Percentiles rank a stretch among this genome's conserved stretches.
These are phyloP conservation scores for Aureobasidium mangrovei DNA, from an alignment of 2,329 filamentous ascomycete genomes.

Conservation along the genomic window DNA sequence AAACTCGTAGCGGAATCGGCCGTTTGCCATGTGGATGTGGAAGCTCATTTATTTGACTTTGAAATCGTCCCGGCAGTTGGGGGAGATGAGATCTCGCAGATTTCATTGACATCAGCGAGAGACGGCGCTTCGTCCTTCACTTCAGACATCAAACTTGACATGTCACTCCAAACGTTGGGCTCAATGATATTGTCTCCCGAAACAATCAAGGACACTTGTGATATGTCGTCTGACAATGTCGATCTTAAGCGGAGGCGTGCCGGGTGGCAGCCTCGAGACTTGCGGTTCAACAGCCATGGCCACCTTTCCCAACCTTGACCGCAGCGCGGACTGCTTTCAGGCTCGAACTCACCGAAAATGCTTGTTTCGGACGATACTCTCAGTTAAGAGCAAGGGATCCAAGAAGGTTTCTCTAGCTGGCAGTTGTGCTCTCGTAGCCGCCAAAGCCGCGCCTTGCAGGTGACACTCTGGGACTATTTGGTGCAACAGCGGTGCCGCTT, in stretches of 20 bases:
- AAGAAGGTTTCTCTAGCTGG: not conserved
- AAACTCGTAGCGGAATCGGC: too few species aligned
- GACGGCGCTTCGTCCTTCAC: not conserved
- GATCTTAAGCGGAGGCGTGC: not conserved
- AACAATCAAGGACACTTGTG: not conserved
- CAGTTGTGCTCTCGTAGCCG: not conserved
- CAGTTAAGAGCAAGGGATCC: not conserved
- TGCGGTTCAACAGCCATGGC: conserved; percentile 1
- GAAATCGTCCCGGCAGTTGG: not conserved
- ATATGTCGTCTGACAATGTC: not conserved
- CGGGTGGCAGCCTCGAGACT: not conserved
- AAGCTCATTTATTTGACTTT: not conserved
- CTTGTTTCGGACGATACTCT: not conserved
- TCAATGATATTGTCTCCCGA: not conserved
- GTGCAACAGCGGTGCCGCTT: not conserved
- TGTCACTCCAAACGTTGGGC: not conserved
- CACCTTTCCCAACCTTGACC: conserved; percentile 1
- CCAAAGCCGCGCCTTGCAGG: not conserved
- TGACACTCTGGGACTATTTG: not conserved
- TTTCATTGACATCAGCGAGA: not conserved
- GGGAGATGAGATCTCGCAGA: not conserved
- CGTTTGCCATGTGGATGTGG: too few species aligned
- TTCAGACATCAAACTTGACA: not conserved
- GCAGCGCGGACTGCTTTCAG: not conserved
- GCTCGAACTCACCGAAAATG: conserved; percentile 1